Evolutionary conservation across 306 rosid genomes (phyloP), one percentile per base, ranked within the genome.

Genomic region (Ziziphus jujuba): DNA sequence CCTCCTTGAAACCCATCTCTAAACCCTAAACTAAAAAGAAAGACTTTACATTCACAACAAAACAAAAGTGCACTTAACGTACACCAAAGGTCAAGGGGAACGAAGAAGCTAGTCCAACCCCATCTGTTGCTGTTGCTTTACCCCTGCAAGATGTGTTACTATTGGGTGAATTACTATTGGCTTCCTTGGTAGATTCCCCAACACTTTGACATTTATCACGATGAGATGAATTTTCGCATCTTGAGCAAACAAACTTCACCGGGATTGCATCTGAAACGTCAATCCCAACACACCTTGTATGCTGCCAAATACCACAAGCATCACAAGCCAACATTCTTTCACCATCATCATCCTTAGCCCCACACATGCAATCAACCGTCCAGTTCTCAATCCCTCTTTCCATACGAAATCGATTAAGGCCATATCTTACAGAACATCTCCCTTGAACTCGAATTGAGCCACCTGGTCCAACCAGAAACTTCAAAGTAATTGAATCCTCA

Each of bases 241-340:
- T 70, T 56, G 55, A n/a, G 44, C 77, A 82, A 59, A 74, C 70
- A 77, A 86, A 89, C 73, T 80, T 84, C 0, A 82, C 61, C 15
- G 90, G 92, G 43, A 80, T 74, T 0, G 52, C 83, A 33, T 75
- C 77, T 0, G 82, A 72, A 31, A 48, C 72, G 36, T 72, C 71
- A 59, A 89, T 80, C 14, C 96, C 92, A 40, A 86, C 84, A 56
- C 96, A 89, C 58, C 96, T 84, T 0, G 92, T 84, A 65, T 89
- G 96, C 70, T 74, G 90, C 96, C 92, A 89, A 50, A 89, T 85
- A 28, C 90, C 82, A 66, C 96, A 89, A 1, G 72, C 76, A 74
- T 89, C 96, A 80, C 96, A 89, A 57, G 88, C 92, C 31, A 89
- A 61, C 96, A 89, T 89, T 53, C 75, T 84, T 62, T 89, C 96